Evolutionary conservation across 1,284 basidiomycete genomes (phyloP), one percentile per base, ranked within the genome.

Genomic region (Marasmius tenuissimus): DNA sequence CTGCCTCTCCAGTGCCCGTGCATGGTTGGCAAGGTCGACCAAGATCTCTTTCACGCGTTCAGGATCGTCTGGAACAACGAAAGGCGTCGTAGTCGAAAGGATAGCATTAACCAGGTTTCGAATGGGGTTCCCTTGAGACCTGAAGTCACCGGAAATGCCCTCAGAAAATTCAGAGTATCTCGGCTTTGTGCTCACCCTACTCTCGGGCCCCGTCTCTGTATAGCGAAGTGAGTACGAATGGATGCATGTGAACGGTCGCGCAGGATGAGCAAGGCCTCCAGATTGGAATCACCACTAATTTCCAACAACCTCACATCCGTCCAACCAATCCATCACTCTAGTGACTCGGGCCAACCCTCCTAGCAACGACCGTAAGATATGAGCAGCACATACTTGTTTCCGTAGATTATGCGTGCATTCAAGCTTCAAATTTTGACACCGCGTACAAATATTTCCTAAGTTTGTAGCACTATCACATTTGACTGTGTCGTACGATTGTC

Each of bases 1-100:
- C 20, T 18, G 11, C 7, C 16, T 11, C 8, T 60, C 61, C 1
- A 63, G 16, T 9, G 38, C 4, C 10, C 3, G 33, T 1, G 56
- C 56, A 40, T 63, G 58, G 6, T 39, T 34, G 8, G 61, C 61
- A n/a, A 63, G 45, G 27, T 57, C 49, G n/a, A 47, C 35, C 14
- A 63, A 22, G 7, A 60, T 38, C 37, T 60, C 38, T 16, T 47
- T 47, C 4, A 59, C 53, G 7, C 37, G 47, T 16, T 40, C 53
- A 9, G 38, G 35, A 22, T 63, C 61, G 22, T 59, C 27, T 12
- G 61, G 61, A 22, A 42, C 27, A 20, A 50, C 18, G 38, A 57
- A 63, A 12, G 61, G 34, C 20, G 45, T 47, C 16, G 58, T 40
- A 1, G 38, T 14, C n/a, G 58, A 60, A 10, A 63, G 27, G 35